A percentile compares a stretch with the other conserved stretches of the same genome.
Evolutionary conservation across 2,329 filamentous ascomycete genomes (phyloP).

Genomic region (Talaromyces verruculosus): DNA sequence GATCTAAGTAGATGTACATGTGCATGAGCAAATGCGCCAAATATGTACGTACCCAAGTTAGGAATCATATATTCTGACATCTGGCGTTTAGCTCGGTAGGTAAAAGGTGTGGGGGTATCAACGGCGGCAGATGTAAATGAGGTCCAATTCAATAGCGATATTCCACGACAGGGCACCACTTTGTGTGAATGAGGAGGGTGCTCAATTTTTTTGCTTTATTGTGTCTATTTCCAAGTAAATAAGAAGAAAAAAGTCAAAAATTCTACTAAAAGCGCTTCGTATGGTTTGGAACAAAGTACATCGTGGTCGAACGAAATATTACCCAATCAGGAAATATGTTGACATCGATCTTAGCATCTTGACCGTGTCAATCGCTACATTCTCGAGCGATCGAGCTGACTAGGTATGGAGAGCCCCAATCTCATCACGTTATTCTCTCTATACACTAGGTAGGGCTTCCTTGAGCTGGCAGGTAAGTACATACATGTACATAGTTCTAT

Average conservation of each 20-base stretch:
- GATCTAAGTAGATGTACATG: slow-evolving; percentile 3
- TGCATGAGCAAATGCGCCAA: not conserved
- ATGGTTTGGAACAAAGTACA: not conserved
- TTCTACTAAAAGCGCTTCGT: not conserved
- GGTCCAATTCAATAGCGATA: not conserved
- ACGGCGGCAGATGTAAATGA: not conserved
- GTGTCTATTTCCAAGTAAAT: not conserved
- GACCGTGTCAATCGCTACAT: not conserved
- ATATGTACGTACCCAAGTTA: slow-evolving; percentile 2
- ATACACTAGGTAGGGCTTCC: not conserved
- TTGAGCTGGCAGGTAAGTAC: not conserved
- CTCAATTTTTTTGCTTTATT: not conserved
- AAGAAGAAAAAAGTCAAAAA: too few relatives aligned
- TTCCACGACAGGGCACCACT: not conserved
- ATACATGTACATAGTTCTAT: not conserved
- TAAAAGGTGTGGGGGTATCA: not conserved
- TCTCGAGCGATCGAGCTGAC: not conserved
- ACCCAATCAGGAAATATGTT: not conserved
- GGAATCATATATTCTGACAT: not conserved
- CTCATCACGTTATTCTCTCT: not conserved
- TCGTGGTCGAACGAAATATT: not conserved
- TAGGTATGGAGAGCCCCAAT: not conserved
- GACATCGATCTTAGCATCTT: not conserved
- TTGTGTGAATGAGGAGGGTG: not conserved
- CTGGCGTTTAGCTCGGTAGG: not conserved